Evolutionary conservation across 306 rosid species (phyloP), one percentile per base, ranked within the genome.

Genomic region (Quercus berberidifolia): DNA sequence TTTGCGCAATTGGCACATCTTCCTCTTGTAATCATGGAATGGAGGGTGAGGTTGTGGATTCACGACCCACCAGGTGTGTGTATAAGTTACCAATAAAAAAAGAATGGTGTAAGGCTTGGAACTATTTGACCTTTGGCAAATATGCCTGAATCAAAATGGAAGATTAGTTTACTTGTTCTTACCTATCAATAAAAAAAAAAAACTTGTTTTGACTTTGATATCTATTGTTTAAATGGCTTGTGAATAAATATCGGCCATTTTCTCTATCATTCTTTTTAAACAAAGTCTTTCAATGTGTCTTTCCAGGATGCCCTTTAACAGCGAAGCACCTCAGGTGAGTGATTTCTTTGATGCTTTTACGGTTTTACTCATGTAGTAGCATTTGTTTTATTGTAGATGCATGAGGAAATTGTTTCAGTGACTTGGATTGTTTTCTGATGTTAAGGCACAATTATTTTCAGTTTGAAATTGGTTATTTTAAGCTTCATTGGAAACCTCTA

Each of bases 241-340:
- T 38, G 2, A 69, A 55, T 65, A 25, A 28, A 46, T 71, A 33
- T 69, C 38, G 63, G n/a, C 30, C 26, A 8, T 65, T 74, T 55
- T 68, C 49, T 71, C 25, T 18, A 14, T 73, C 26, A 1, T 71
- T 65, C 65, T 67, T 43, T 26, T 3, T 11, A n/a, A 73, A 15
- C 17, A 74, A 64, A 75, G 60, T 46, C 71, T 54, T 46, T 71
- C 41, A 28, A 31, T 80, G 49, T 79, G 68, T 68, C 30, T 80
- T 89, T 86, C 62, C 90, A 95, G 99, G 90, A 74, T 92, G 74
- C 90, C 94, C 68, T 83, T 85, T 73, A 79, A 69, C 72, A 73
- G 91, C 62, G 92, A 85, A 81, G 78, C 89, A 38, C 51, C 92
- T 86, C 88, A 90, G 96, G 98, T 91, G 79, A 83, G 89, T 69